phyloP scores from a whole-genome alignment of 2,329 filamentous ascomycete species.

The Beauveria pseudobassiana region DNA sequence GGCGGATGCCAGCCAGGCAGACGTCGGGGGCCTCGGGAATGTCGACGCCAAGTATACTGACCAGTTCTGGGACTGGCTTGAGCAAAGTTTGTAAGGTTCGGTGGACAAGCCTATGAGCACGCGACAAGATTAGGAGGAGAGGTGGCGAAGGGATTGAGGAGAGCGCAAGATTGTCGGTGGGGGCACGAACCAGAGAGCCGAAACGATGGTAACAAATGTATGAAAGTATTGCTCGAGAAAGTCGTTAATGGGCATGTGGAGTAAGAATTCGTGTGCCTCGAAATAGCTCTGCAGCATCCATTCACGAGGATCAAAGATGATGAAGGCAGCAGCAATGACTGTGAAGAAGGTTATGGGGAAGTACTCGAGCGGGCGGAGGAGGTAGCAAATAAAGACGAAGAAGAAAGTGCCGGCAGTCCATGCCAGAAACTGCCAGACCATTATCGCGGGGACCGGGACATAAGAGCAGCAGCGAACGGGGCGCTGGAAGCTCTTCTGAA shows the following conservation, averaged over 20 bases:
- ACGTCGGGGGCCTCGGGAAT: slow-evolving; percentile 86
- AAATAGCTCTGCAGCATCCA: slow-evolving; percentile 8
- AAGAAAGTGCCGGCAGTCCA: slow-evolving; percentile 30
- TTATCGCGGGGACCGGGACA: slow-evolving; percentile 29
- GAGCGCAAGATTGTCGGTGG: slow-evolving; percentile 28
- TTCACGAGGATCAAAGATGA: slow-evolving; percentile 16
- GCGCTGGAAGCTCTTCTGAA: slow-evolving; percentile 2
- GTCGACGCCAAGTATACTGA: slow-evolving; percentile 86
- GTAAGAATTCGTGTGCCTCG: slow-evolving; percentile 9
- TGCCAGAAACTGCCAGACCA: slow-evolving; percentile 35
- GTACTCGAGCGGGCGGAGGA: slow-evolving; percentile 24
- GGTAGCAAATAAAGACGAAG: slow-evolving; percentile 30
- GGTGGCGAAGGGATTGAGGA: slow-evolving; percentile 35
- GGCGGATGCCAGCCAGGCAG: slow-evolving; percentile 82
- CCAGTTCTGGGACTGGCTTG: slow-evolving; percentile 85
- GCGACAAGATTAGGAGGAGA: not conserved
- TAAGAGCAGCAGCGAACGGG: slow-evolving; percentile 7
- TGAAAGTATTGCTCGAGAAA: slow-evolving; percentile 6
- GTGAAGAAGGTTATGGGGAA: slow-evolving; percentile 9
- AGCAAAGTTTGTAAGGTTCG: slow-evolving; percentile 82
- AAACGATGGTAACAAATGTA: slow-evolving; percentile 15
- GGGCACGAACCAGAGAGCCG: slow-evolving; percentile 12
- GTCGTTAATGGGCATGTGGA: slow-evolving; percentile 20
- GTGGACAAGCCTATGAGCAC: slow-evolving; percentile 62
- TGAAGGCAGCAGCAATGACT: slow-evolving; percentile 17